A percentile compares a stretch with the other conserved stretches of the same genome.
Conservation (phyloP, 352 stramenopile species). For the Phytophthora meadii region DNA sequence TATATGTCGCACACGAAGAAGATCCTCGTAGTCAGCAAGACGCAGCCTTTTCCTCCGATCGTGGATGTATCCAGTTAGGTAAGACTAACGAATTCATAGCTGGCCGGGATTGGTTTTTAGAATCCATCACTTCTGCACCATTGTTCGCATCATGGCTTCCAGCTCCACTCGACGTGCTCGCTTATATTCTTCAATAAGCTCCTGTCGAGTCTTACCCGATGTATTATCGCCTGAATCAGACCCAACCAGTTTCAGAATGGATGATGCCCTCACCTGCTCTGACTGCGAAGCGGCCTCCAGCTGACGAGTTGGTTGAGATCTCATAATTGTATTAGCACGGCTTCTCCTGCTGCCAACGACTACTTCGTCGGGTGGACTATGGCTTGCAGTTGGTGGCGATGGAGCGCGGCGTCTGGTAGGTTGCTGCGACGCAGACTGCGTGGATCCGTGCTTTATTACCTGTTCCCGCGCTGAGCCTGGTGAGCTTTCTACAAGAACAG, state of each 20-base stretch:
- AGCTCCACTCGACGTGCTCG: conserved; percentile 64
- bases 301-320: conserved; percentile 5
- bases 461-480: conserved; percentile 4
- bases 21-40: conserved; percentile 95
- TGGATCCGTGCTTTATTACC: neutral
- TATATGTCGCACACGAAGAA: conserved; percentile 98
- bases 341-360: conserved; percentile 15
- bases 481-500: conserved; percentile 14
- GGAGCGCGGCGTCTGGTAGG: conserved; percentile 5
- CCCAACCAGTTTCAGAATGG: conserved; percentile 70
- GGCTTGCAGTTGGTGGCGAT: conserved; percentile 17
- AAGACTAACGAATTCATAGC: conserved; percentile 5
- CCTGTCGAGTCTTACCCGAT: conserved; percentile 55
- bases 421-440: neutral
- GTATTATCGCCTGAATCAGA: conserved; percentile 33
- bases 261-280: conserved; percentile 38
- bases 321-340: conserved; percentile 16
- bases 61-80: conserved; percentile 75
- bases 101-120: neutral
- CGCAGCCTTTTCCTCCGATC: conserved; percentile 93
- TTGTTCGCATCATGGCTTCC: conserved; percentile 72
- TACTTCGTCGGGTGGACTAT: conserved; percentile 10
- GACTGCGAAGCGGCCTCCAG: conserved; percentile 2
- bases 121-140: conserved; percentile 54
- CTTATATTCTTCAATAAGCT: conserved; percentile 74